A percentile compares a stretch with the other conserved stretches of the same genome.
phyloP scores from a whole-genome alignment of 768 basidiomycete genomes.

The Flagelloscypha sp. region DNA sequence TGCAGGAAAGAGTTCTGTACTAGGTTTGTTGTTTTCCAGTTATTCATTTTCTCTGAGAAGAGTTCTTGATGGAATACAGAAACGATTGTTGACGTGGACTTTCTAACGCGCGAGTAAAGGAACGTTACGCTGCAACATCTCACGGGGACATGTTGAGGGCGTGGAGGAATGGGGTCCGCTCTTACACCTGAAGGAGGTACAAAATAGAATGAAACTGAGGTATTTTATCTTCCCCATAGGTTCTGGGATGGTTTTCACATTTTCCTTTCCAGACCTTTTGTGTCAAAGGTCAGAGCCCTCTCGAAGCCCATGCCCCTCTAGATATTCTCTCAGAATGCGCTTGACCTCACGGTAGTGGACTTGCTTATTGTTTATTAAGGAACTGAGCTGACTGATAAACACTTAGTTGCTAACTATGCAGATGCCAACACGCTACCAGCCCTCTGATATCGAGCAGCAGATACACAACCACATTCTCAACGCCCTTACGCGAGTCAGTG shows the following conservation, averaged over 20 bases:
- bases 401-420: conserved; percentile 19
- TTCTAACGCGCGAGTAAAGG: conserved; percentile 81
- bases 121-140: conserved; percentile 96
- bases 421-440: conserved; percentile 96
- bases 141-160: conserved; percentile 89
- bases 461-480: conserved; percentile 92
- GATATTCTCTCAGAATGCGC: conserved; percentile 91
- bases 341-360: conserved; percentile 95
- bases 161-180: conserved; percentile 97
- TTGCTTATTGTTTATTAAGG: conserved; percentile 95
- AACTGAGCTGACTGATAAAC: conserved; percentile 22
- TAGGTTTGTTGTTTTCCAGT: too few relatives aligned
- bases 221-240: too few relatives aligned
- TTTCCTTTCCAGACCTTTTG: conserved; percentile 96
- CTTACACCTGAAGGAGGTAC: conserved; percentile 88
- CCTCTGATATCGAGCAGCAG: conserved; percentile 95
- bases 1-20: too few relatives aligned
- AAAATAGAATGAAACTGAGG: conserved; percentile 95
- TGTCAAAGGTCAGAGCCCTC: conserved; percentile 94
- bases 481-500: conserved; percentile 95
- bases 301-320: conserved; percentile 94
- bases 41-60: conserved; percentile 6
- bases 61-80: conserved; percentile 28
- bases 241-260: too few relatives aligned
- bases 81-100: conserved; percentile 95